Conservation (phyloP, 2,329 filamentous ascomycete species). For the Truncatella angustata region DNA sequence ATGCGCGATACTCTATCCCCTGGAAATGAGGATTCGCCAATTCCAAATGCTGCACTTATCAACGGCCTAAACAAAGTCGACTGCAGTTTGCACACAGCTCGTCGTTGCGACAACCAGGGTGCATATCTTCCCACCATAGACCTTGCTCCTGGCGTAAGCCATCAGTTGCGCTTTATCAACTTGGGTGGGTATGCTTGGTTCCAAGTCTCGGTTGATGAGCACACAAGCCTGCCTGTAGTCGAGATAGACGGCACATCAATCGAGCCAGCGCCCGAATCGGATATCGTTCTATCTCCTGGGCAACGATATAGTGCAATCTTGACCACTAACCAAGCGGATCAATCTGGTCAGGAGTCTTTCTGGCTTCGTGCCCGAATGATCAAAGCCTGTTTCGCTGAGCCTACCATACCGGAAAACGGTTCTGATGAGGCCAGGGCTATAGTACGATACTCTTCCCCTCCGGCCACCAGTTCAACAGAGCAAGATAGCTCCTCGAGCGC, state of each 20-base stretch:
- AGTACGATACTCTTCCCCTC: constrained; percentile 38
- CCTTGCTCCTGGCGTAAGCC: constrained; percentile 53
- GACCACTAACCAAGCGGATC: constrained; percentile 53
- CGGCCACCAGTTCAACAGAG: constrained; percentile 1
- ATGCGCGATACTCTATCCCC: constrained; percentile 36
- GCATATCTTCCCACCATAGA: constrained; percentile 39
- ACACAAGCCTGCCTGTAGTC: constrained; percentile 51
- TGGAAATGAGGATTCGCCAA: constrained; percentile 39
- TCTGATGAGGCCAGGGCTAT: constrained; percentile 46
- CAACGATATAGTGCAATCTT: constrained; percentile 70
- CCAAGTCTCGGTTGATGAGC: constrained; percentile 68
- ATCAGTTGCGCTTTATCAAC: constrained; percentile 68
- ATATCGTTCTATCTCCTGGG: constrained; percentile 65
- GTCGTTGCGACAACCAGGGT: constrained; percentile 43
- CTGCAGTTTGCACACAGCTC: constrained; percentile 34
- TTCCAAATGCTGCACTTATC: constrained; percentile 44
- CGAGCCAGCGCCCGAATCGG: constrained; percentile 54
- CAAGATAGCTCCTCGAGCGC: constrained; percentile 40
- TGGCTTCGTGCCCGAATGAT: constrained; percentile 65
- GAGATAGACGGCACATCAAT: constrained; percentile 71
- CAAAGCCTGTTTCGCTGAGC: constrained; percentile 56
- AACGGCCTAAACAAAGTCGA: constrained; percentile 41
- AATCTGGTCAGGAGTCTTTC: constrained; percentile 43
- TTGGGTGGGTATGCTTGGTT: constrained; percentile 70
- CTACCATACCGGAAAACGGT: constrained; percentile 40